Conservation (phyloP, 495 filamentous ascomycete genomes). For the Talaromyces ruber region DNA sequence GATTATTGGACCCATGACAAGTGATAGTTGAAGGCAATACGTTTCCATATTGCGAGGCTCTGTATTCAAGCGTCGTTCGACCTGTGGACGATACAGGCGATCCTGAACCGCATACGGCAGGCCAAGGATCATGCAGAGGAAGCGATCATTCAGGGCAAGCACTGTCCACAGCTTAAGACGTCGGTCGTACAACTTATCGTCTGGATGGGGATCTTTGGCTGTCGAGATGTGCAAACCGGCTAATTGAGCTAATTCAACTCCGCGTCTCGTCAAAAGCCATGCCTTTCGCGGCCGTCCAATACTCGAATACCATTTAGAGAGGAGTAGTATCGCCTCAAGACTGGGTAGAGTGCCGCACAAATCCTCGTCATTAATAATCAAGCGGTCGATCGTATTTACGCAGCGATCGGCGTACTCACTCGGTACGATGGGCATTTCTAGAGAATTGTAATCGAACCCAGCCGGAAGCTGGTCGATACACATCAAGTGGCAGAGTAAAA, state of each 20-base stretch:
- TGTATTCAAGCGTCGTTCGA: slow-evolving; percentile 14
- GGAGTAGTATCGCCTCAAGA: slow-evolving; percentile 39
- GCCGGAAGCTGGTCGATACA: slow-evolving; percentile 24
- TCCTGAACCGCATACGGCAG: slow-evolving; percentile 39
- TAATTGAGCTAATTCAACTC: slow-evolving; percentile 38
- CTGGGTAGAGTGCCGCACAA: slow-evolving; percentile 39
- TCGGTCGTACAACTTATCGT: slow-evolving; percentile 16
- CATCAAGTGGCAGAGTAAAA: slow-evolving; percentile 24
- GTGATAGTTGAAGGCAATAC: slow-evolving; percentile 24
- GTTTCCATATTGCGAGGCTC: slow-evolving; percentile 12
- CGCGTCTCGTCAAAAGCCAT: slow-evolving; percentile 40
- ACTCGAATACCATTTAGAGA: slow-evolving; percentile 37
- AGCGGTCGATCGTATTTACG: slow-evolving; percentile 26
- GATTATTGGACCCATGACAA: slow-evolving; percentile 39
- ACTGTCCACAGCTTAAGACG: slow-evolving; percentile 36
- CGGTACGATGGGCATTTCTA: slow-evolving; percentile 16
- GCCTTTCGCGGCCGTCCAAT: slow-evolving; percentile 42
- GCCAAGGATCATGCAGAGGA: slow-evolving; percentile 39
- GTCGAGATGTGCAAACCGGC: slow-evolving; percentile 32
- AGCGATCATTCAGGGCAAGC: slow-evolving; percentile 34
- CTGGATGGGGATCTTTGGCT: slow-evolving; percentile 9
- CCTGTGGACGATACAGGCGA: slow-evolving; percentile 20
- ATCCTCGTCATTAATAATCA: slow-evolving; percentile 39
- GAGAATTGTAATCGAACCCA: slow-evolving; percentile 15
- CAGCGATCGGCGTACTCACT: slow-evolving; percentile 22